A percentile compares a stretch with the other conserved stretches of the same genome.
Evolutionary conservation across 768 basidiomycete species (phyloP).

Genomic region (Coprinopsis cinerea): DNA sequence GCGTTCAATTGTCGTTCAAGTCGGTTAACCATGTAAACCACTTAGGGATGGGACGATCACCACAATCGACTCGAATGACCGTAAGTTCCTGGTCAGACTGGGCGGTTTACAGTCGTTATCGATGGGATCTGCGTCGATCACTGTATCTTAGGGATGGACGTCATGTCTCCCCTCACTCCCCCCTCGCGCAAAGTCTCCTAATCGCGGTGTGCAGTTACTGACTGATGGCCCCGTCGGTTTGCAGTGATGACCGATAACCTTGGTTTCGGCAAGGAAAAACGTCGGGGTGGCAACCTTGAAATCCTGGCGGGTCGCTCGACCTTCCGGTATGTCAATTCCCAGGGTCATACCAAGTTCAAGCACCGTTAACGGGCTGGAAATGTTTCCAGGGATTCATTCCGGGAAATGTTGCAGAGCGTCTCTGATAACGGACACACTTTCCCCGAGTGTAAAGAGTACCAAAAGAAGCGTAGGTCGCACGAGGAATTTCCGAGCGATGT

Average conservation of each 20-base stretch:
- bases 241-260: conserved; percentile 80
- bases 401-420: conserved; percentile 80
- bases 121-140: too few relatives aligned
- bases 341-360: conserved; percentile 16
- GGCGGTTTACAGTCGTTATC: too few relatives aligned
- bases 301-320: conserved; percentile 60
- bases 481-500: not conserved
- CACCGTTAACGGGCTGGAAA: too few relatives aligned
- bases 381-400: conserved; percentile 76
- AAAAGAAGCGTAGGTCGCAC: conserved; percentile 53
- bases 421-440: conserved; percentile 69
- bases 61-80: conserved; percentile 88
- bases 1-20: too few relatives aligned
- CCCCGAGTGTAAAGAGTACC: conserved; percentile 75
- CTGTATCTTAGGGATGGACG: too few relatives aligned
- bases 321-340: conserved; percentile 56
- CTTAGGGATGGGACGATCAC: conserved; percentile 91
- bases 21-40: too few relatives aligned
- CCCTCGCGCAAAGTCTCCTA: too few relatives aligned
- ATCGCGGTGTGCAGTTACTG: not conserved
- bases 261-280: conserved; percentile 73
- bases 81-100: too few relatives aligned
- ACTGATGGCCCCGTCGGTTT: too few relatives aligned
- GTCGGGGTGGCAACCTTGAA: conserved; percentile 69
- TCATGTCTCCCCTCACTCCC: too few relatives aligned